Conservation (phyloP, 306 rosid species). For the Luffa aegyptiaca region DNA sequence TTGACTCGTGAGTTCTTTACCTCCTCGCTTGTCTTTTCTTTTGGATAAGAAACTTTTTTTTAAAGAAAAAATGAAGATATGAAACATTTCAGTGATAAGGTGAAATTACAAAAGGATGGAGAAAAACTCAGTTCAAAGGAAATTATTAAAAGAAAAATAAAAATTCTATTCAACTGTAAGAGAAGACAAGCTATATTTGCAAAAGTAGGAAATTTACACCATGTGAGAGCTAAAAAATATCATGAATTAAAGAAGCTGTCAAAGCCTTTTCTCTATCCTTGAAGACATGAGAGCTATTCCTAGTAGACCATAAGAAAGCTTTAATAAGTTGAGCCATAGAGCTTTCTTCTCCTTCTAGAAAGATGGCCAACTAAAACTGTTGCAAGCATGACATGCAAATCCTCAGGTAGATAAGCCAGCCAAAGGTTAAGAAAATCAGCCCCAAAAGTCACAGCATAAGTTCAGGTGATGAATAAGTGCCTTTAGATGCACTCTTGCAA, state of each 20-base stretch:
- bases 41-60: background rate
- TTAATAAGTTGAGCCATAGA: background rate
- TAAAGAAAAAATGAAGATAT: background rate
- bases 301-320: background rate
- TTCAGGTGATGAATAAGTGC: background rate
- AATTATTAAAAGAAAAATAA: background rate
- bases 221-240: background rate
- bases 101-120: background rate
- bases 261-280: background rate
- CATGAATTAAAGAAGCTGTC: background rate
- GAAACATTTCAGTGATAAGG: background rate
- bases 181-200: background rate
- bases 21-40: background rate
- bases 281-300: background rate
- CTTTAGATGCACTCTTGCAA: background rate
- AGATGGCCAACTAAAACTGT: background rate
- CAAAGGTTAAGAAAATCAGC: background rate
- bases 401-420: background rate
- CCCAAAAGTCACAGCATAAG: background rate
- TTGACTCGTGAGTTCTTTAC: slow-evolving; percentile 68
- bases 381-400: background rate
- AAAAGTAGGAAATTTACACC: background rate
- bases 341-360: background rate
- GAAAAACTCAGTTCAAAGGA: background rate
- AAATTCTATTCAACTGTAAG: background rate